These are phyloP conservation scores for Annona cherimola DNA, from an alignment of 164 flowering plant species.

Conservation along the genomic window DNA sequence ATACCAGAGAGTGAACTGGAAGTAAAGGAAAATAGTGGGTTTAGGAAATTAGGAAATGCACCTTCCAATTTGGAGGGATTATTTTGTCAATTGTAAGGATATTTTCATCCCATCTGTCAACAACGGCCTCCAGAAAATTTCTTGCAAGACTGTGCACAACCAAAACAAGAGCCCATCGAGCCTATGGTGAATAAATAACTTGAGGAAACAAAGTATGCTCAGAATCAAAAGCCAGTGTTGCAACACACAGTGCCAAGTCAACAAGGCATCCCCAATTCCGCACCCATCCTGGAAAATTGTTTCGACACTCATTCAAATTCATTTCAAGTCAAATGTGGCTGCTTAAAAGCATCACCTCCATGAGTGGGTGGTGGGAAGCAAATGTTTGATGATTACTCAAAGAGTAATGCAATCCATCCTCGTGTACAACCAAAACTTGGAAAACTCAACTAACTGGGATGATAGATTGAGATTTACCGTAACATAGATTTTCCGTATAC, in stretches of 20 bases:
- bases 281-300: background rate
- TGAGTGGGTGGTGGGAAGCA: background rate
- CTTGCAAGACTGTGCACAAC: slow-evolving; percentile 49
- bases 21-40: background rate
- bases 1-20: background rate
- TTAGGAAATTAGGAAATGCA: slow-evolving; percentile 11
- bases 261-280: background rate
- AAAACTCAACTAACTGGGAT: background rate
- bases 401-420: background rate
- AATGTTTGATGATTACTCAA: background rate
- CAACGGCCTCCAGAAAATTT: slow-evolving; percentile 68
- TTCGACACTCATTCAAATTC: background rate
- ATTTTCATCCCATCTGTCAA: slow-evolving; percentile 62
- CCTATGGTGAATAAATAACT: background rate
- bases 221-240: background rate
- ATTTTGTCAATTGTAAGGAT: slow-evolving; percentile 59
- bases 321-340: background rate
- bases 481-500: slow-evolving; percentile 78
- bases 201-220: background rate
- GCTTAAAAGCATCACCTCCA: background rate
- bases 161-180: background rate
- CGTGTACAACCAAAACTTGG: background rate
- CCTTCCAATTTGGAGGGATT: slow-evolving; percentile 78
- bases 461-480: slow-evolving; percentile 34
- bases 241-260: background rate